These are phyloP conservation scores for Verticillium albo-atrum DNA, from an alignment of 2,329 filamentous ascomycete genomes.

Conservation along the genomic window DNA sequence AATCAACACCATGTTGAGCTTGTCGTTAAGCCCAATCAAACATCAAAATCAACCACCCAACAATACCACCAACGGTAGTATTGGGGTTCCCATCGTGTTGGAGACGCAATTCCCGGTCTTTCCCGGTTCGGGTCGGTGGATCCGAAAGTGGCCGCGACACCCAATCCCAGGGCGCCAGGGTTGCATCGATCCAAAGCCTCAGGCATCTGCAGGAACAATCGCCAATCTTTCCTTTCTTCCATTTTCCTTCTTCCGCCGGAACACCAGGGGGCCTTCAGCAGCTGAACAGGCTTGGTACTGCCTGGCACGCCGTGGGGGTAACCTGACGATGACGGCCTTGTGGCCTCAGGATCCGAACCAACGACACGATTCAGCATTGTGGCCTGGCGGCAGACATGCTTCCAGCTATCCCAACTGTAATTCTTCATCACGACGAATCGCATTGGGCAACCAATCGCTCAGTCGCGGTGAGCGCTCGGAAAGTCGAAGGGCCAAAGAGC, in stretches of 20 bases:
- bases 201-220: constrained; percentile 6
- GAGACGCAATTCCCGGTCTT: neutral
- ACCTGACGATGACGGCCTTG: neutral
- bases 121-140: neutral
- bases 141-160: neutral
- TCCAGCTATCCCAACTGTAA: neutral
- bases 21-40: too few relatives aligned
- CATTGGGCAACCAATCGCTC: too few relatives aligned
- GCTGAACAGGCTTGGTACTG: neutral
- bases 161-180: neutral
- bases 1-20: neutral
- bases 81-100: neutral
- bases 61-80: neutral
- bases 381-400: neutral
- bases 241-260: neutral
- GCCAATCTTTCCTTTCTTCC: neutral
- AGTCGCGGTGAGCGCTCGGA: too few relatives aligned
- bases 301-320: neutral
- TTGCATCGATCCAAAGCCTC: constrained; percentile 4
- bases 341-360: neutral
- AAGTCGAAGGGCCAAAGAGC: too few relatives aligned
- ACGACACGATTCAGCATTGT: neutral
- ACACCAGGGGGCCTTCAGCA: neutral
- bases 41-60: too few relatives aligned
- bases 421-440: neutral